A percentile compares a stretch with the other conserved stretches of the same genome.
Evolutionary conservation across 805 yeast genomes (phyloP).

Genomic region (Wickerhamiella azymoides): DNA sequence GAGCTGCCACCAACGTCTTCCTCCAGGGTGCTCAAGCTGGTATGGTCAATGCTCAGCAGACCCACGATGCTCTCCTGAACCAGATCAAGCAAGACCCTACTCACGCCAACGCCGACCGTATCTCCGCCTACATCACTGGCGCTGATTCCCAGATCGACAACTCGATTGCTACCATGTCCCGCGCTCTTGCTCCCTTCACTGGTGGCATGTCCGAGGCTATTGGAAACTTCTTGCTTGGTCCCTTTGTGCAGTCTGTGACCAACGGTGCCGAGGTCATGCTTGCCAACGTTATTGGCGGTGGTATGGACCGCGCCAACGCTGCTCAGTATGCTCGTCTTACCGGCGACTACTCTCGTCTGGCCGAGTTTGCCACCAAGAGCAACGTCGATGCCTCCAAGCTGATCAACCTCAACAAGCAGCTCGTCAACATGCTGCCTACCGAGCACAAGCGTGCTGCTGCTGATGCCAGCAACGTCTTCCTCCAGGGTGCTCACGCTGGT

Average conservation of each 20-base stretch:
- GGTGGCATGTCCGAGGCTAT: conserved; percentile 15
- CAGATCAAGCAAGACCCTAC: conserved; percentile 11
- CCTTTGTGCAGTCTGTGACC: conserved; percentile 23
- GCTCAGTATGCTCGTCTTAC: conserved; percentile 12
- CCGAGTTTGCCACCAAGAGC: conserved; percentile 13
- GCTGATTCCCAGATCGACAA: conserved; percentile 24
- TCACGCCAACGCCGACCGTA: conserved; percentile 12
- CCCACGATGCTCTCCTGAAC: conserved; percentile 10
- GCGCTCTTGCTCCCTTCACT: conserved; percentile 14
- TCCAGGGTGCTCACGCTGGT: conserved; percentile 8
- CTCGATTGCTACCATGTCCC: conserved; percentile 16
- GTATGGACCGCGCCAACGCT: conserved; percentile 12
- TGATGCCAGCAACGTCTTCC: conserved; percentile 8
- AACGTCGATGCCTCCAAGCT: conserved; percentile 13
- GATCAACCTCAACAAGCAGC: conserved; percentile 14
- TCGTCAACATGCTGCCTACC: conserved; percentile 9
- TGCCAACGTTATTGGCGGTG: conserved; percentile 18
- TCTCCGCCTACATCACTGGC: conserved; percentile 19
- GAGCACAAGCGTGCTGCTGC: conserved; percentile 5
- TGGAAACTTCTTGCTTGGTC: conserved; percentile 20
- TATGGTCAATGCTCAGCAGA: conserved; percentile 16
- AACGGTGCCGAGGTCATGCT: conserved; percentile 22
- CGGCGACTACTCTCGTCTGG: conserved; percentile 15
- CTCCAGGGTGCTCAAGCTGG: conserved; percentile 9
- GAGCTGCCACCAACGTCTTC: conserved; percentile 8